Base-by-base conservation (phyloP, 1,284 basidiomycete genomes). In the Phellinidium pouzarii region DNA sequence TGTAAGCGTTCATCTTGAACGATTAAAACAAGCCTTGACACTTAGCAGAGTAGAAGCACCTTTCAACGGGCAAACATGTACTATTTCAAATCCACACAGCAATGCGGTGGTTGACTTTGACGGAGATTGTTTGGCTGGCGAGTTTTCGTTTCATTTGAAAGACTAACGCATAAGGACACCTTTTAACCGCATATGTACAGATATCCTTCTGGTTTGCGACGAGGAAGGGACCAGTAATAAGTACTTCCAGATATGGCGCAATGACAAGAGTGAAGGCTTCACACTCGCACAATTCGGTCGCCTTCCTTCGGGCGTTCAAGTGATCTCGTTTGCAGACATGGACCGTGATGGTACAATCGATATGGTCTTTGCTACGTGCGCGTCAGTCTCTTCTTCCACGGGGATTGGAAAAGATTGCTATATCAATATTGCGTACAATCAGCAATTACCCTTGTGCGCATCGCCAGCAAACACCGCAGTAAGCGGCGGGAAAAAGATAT, bases 281-380 rank as follows among this genome's bases (percentile, higher is more conserved):
- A 68, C 70, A 2, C 74, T 95, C 2, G 79, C 84, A 0, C 79
- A 82, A 52, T 70, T 78, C 45, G 87, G 85, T 3, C 62, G 73
- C 12, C 75, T 99, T 22, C 95, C 96, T 0, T 61, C 72, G 8
- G 92, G 91, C 0, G 77, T 83, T 1, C 91, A 91, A 58, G 74
- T 85, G 0, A 78, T 98, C 19, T 81, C 87, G 0, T 98, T 98
- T 62, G 93, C 91, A 19, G 96, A 99, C 60, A 82, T 99, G 61
- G 89, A 96, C 65, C 82, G 96, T 11, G 96, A 99, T 62, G 95
- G 95, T 1, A 95, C 94, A 0, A 89, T 98, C 43, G 95, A 99
- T 66, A 83, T 99, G 74, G 77, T 99, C 45, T 94, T 98, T 62
- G 79, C 91, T 0, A 87, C 87, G 0, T 99, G 95, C 66, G 71